phyloP scores from a whole-genome alignment of 192 early-diverging fungal species.

The Ambispora gerdemannii region DNA sequence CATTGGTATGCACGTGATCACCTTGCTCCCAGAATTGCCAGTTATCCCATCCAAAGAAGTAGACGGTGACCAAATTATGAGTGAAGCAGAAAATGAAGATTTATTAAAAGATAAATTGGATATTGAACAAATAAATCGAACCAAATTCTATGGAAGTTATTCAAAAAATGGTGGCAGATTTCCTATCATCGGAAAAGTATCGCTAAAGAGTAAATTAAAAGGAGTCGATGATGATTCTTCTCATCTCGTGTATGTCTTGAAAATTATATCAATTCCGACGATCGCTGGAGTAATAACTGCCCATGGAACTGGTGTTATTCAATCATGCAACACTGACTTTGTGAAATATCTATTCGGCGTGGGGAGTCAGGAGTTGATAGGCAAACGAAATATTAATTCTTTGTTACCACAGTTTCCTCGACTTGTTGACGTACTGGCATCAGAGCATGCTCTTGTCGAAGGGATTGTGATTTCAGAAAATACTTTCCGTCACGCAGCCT shows the following conservation, averaged over 20 bases:
- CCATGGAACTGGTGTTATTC: slow-evolving; percentile 49
- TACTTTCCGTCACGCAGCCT: slow-evolving; percentile 38
- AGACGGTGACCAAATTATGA: neutral
- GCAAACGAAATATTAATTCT: slow-evolving; percentile 49
- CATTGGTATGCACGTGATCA: slow-evolving; percentile 41
- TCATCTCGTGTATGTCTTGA: slow-evolving; percentile 39
- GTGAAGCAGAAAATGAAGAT: slow-evolving; percentile 6
- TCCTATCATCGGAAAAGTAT: slow-evolving; percentile 53
- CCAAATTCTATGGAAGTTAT: slow-evolving; percentile 56
- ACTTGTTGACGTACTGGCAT: slow-evolving; percentile 42
- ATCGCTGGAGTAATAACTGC: slow-evolving; percentile 62
- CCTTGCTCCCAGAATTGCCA: slow-evolving; percentile 38
- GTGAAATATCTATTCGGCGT: slow-evolving; percentile 65
- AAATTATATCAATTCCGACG: slow-evolving; percentile 59
- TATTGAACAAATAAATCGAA: slow-evolving; percentile 48
- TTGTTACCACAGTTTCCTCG: slow-evolving; percentile 57
- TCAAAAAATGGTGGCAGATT: slow-evolving; percentile 52
- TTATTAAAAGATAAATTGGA: slow-evolving; percentile 38
- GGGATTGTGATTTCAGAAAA: slow-evolving; percentile 41
- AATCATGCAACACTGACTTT: slow-evolving; percentile 55
- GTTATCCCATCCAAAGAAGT: slow-evolving; percentile 3
- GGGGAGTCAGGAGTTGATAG: slow-evolving; percentile 43
- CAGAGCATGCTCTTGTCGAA: slow-evolving; percentile 37
- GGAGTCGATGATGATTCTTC: slow-evolving; percentile 25
- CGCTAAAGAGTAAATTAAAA: slow-evolving; percentile 28